These are phyloP conservation scores for Dryas octopetala DNA, from an alignment of 306 rosid genomes.

Conservation along the genomic window DNA sequence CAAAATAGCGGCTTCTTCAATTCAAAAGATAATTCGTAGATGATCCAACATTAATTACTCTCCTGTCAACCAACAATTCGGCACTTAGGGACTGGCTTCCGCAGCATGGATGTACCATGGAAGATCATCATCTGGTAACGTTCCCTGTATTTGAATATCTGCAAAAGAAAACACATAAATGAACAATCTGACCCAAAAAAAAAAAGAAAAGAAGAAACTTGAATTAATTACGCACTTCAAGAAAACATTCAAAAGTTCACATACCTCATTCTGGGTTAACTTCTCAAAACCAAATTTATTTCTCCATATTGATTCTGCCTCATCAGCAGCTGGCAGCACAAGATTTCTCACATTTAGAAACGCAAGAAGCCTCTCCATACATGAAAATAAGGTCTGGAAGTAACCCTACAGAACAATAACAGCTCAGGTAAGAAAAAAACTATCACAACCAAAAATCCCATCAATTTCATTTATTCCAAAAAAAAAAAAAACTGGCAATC, in stretches of 20 bases:
- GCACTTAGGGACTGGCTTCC: slow-evolving; percentile 40
- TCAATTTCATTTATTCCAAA: neutral
- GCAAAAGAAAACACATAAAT: neutral
- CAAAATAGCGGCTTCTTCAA: slow-evolving; percentile 23
- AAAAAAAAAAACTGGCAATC: neutral
- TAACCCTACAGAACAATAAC: slow-evolving; percentile 53
- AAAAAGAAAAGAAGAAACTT: neutral
- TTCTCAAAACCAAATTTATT: slow-evolving; percentile 62
- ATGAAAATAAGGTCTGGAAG: slow-evolving; percentile 62
- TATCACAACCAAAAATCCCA: neutral
- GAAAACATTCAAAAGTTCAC: neutral
- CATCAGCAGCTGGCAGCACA: slow-evolving; percentile 69
- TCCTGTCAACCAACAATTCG: slow-evolving; percentile 24
- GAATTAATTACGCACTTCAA: neutral
- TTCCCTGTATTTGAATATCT: slow-evolving; percentile 53
- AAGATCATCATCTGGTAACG: slow-evolving; percentile 79
- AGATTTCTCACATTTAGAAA: slow-evolving; percentile 52
- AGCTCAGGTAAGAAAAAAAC: slow-evolving; percentile 5
- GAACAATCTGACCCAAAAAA: neutral
- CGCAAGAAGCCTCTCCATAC: slow-evolving; percentile 58
- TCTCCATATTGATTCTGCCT: slow-evolving; percentile 73
- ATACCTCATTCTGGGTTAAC: slow-evolving; percentile 46
- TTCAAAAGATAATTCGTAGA: slow-evolving; percentile 14
- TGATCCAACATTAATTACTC: neutral
- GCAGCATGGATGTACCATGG: slow-evolving; percentile 62